Base-by-base conservation (phyloP, 805 yeast genomes). In the Lipomyces yamadae region DNA sequence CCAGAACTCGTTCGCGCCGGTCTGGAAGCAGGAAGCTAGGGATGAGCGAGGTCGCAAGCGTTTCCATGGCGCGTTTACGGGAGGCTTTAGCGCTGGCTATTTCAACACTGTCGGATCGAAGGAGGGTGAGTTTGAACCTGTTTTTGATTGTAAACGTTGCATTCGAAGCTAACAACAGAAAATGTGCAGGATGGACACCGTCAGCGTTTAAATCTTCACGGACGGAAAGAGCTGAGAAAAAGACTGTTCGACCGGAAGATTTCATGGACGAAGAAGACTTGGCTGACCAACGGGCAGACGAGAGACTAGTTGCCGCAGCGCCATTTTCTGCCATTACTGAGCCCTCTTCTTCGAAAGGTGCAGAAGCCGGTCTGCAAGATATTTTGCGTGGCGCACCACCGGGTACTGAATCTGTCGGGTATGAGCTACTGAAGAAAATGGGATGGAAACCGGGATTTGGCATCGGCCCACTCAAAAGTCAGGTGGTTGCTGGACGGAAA, bases 371-470 rank as follows among this genome's bases (percentile, higher is more conserved):
- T 8, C 4, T 37, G 4, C 37, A 24, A 0, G 13, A 39, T 30
- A 3, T 54, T 35, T 29, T 55, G 18, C 48, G 24, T 5, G 10
- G 39, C 30, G 34, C 34, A 4, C 50, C 45, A 29, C 50, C 45
- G n/a, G 39, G 37, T 2, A 74, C 81, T 10, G 84, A 83, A 58
- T 90, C 90, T 72, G 81, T 89, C 61, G 97, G 97, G 32, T 84
- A 92, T 77, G 80, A 79, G 66, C 77, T 92, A 72, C 79, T 92
- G 72, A 88, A 85, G 73, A 88, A 83, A 72, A 81, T 92, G 81
- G 97, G 97, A 3, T 92, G 97, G 97, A 78, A 79, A 24, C 78
- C 80, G 60, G 97, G 97, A 39, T 89, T 88, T 75, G 96, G 96
- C 7, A 81, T 92, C 54, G 97, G 97, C 58, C 84, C 86, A 5